Conservation (phyloP, 1,284 basidiomycete species). For the Apiotrichum siamense region DNA sequence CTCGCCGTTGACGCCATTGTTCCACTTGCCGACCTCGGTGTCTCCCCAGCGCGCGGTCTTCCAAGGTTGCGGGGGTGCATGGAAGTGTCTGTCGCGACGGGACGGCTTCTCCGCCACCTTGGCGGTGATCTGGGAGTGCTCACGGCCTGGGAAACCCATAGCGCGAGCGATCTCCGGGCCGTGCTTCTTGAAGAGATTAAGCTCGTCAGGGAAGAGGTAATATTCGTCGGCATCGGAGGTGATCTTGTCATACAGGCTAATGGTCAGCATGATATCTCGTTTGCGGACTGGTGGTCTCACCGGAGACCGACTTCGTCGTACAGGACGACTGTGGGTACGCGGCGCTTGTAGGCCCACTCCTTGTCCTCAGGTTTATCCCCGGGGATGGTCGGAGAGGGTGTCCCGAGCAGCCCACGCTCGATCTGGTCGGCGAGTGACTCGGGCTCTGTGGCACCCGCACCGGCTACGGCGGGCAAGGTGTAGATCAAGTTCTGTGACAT, state of each 20-base stretch:
- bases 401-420: conserved; percentile 30
- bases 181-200: conserved; percentile 50
- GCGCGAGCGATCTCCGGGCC: conserved; percentile 53
- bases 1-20: conserved; percentile 53
- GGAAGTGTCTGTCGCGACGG: background rate
- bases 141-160: conserved; percentile 36
- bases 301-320: conserved; percentile 78
- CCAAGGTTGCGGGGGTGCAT: conserved; percentile 25
- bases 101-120: no score
- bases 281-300: conserved; percentile 18
- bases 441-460: background rate
- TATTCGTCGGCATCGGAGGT: conserved; percentile 77
- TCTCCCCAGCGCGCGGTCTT: conserved; percentile 51
- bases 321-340: conserved; percentile 75
- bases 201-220: conserved; percentile 67
- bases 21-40: conserved; percentile 67
- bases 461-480: conserved; percentile 12
- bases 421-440: conserved; percentile 32
- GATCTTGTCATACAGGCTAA: conserved; percentile 54
- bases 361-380: conserved; percentile 33
- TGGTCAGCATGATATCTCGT: background rate
- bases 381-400: conserved; percentile 25
- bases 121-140: background rate
- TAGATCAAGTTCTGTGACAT: conserved; percentile 11
- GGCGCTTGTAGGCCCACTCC: conserved; percentile 52